These are phyloP conservation scores for Lichtheimia ornata DNA, from an alignment of 371 early-diverging fungal genomes.

Conservation along the genomic window DNA sequence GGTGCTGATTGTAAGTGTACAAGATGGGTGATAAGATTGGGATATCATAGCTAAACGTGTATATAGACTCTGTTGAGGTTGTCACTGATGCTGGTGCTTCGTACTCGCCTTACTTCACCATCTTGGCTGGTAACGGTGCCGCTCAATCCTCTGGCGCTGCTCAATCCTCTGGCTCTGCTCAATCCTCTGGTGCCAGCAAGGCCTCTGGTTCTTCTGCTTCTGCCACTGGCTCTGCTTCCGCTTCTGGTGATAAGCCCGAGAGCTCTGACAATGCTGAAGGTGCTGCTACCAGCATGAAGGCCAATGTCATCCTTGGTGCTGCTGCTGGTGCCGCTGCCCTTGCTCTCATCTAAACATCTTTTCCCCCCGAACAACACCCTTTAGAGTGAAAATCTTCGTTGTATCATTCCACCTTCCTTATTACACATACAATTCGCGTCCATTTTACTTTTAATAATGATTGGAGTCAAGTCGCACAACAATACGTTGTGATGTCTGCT, in stretches of 20 bases:
- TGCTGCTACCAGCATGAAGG: conserved; percentile 9
- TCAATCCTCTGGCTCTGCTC: background rate
- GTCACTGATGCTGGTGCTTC: conserved; percentile 25
- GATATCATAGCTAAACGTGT: background rate
- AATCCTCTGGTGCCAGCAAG: background rate
- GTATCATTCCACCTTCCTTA: too few species aligned
- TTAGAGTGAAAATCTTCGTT: too few species aligned
- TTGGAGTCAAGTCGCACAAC: too few species aligned
- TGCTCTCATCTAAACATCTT: conserved; percentile 11
- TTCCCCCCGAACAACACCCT: too few species aligned
- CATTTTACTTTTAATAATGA: too few species aligned
- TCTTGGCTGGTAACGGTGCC: conserved; percentile 17
- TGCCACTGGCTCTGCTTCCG: background rate
- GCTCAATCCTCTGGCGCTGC: conserved; percentile 8
- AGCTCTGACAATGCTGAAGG: background rate
- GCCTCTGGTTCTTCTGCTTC: conserved; percentile 4
- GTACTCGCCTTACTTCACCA: conserved; percentile 45
- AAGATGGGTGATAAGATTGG: background rate
- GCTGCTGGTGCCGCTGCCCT: conserved; percentile 12
- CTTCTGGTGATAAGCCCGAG: background rate
- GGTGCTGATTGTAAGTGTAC: conserved; percentile 32
- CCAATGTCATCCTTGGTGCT: conserved; percentile 6
- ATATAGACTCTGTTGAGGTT: conserved; percentile 30
- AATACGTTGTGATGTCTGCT: too few species aligned
- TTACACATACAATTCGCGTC: too few species aligned